Percentiles rank a stretch among this genome's conserved stretches.
Conservation (phyloP, 805 yeast genomes). For the Nakazawaea laoshanensis region DNA sequence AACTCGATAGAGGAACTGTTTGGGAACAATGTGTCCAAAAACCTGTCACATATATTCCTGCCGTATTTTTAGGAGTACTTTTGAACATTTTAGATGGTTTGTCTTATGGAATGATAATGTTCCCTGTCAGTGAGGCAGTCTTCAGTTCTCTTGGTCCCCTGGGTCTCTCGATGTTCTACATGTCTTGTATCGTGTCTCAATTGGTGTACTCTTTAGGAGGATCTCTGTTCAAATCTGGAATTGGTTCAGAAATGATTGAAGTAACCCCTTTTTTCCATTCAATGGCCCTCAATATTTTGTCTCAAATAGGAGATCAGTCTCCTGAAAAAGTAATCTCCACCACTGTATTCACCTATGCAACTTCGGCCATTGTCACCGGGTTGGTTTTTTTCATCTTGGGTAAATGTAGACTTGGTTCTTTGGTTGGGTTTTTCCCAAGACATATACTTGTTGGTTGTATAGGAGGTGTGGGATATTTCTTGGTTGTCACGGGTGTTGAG, state of each 20-base stretch:
- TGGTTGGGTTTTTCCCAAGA: slow-evolving; percentile 93
- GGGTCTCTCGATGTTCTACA: slow-evolving; percentile 90
- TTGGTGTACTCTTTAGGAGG: slow-evolving; percentile 85
- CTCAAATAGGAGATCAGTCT: slow-evolving; percentile 39
- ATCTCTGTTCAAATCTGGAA: slow-evolving; percentile 81
- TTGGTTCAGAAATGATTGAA: slow-evolving; percentile 98
- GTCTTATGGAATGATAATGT: slow-evolving; percentile 95
- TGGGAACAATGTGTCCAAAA: slow-evolving; percentile 19
- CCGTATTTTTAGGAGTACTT: slow-evolving; percentile 77
- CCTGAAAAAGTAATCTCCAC: slow-evolving; percentile 64
- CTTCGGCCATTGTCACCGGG: slow-evolving; percentile 84
- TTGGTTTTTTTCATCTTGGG: slow-evolving; percentile 71
- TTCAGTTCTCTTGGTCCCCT: slow-evolving; percentile 78
- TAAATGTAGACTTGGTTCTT: slow-evolving; percentile 66
- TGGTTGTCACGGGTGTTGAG: slow-evolving; percentile 84
- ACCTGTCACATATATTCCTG: slow-evolving; percentile 54
- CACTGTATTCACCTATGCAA: slow-evolving; percentile 76
- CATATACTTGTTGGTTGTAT: slow-evolving; percentile 95
- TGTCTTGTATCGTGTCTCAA: slow-evolving; percentile 86
- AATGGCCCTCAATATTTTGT: slow-evolving; percentile 73
- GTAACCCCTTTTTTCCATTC: slow-evolving; percentile 97
- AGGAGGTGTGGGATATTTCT: slow-evolving; percentile 96
- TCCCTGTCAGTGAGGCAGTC: slow-evolving; percentile 77
- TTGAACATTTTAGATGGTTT: slow-evolving; percentile 87
- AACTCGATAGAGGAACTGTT: slow-evolving; percentile 16